Evolutionary conservation across 2,329 filamentous ascomycete genomes (phyloP), one percentile per base, ranked within the genome.

Genomic region (Paraphaeosphaeria minitans): DNA sequence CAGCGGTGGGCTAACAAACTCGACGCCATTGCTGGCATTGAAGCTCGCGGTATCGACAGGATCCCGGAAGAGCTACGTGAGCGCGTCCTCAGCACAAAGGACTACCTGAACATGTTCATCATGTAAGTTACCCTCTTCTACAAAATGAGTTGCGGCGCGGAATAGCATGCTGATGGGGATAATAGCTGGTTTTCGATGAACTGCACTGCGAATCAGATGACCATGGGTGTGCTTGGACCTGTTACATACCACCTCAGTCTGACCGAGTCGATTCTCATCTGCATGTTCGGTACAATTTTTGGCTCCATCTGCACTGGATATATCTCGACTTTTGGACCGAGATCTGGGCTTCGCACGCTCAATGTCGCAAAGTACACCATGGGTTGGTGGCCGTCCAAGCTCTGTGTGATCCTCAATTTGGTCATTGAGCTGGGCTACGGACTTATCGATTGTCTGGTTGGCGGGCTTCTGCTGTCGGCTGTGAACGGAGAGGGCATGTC

Each of bases 331-430:
- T 68, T 67, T 41, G 66, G 67, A 5, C 67, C 67, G 3, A 53
- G 48, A 27, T 64, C 64, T 16, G 64, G 67, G 19, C 56, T 66
- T 2, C 59, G 62, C 9, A 64, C 60, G 3, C 49, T 69, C 16
- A 82, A 84, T 37, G 66, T 70, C 9, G 67, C 65, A 1, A 80
- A 85, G 21, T 88, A 85, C 66, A 78, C 82, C 4, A 87, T 88
- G 83, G 85, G 86, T 13, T 88, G 83, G 82, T 87, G 82, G 78
- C 85, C 85, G 2, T 82, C 82, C 52, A 88, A 87, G 71, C 72
- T 89, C n/a, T 81, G 86, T 49, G 68, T 66, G 73, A 80, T 58
- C 37, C 69, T 86, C 58, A 86, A 86, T 63, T 71, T 86, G 19
- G 78, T 85, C 16, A 79, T 85, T 48, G 81, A 85, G 74, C 75